These are phyloP conservation scores for Flaveria bidentis DNA, from an alignment of 129 eudicot species.

Conservation along the genomic window DNA sequence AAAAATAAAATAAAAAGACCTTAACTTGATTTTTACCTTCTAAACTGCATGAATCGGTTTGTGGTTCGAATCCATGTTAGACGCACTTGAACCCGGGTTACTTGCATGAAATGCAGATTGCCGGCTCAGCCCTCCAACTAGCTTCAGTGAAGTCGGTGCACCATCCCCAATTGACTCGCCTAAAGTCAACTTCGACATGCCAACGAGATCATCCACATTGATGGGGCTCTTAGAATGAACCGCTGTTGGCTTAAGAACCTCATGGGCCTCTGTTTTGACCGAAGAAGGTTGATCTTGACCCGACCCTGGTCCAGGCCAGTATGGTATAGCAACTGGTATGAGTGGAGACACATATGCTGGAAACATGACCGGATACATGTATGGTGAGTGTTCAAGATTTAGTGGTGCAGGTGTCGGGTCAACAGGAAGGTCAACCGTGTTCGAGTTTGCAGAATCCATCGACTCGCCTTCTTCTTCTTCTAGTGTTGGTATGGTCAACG, in stretches of 20 bases:
- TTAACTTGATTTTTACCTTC: conserved; percentile 20
- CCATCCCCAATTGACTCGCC: conserved; percentile 66
- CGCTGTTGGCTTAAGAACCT: conserved; percentile 86
- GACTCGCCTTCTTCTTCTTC: conserved; percentile 87
- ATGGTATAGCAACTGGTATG: conserved; percentile 58
- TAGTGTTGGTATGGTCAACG: conserved; percentile 50
- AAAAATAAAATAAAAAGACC: conserved; percentile 1
- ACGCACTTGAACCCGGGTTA: conserved; percentile 50
- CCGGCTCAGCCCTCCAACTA: conserved; percentile 63
- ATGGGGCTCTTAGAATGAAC: conserved; percentile 86
- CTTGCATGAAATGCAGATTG: conserved; percentile 88
- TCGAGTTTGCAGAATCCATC: conserved; percentile 77
- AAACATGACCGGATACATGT: conserved; percentile 57
- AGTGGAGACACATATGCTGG: conserved; percentile 68
- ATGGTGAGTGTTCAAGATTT: conserved; percentile 51
- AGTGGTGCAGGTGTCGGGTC: conserved; percentile 33
- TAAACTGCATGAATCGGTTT: conserved; percentile 76
- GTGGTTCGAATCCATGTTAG: conserved; percentile 52
- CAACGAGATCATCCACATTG: conserved; percentile 86
- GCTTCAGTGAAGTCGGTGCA: conserved; percentile 54
- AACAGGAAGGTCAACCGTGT: conserved; percentile 34
- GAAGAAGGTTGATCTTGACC: conserved; percentile 41
- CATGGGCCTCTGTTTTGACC: conserved; percentile 55
- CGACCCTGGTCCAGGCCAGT: conserved; percentile 66
- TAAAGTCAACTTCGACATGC: conserved; percentile 80